Percentiles rank a stretch among this genome's conserved stretches.
phyloP scores from a whole-genome alignment of 2,329 filamentous ascomycete species.

The Trichoderma harzianum region DNA sequence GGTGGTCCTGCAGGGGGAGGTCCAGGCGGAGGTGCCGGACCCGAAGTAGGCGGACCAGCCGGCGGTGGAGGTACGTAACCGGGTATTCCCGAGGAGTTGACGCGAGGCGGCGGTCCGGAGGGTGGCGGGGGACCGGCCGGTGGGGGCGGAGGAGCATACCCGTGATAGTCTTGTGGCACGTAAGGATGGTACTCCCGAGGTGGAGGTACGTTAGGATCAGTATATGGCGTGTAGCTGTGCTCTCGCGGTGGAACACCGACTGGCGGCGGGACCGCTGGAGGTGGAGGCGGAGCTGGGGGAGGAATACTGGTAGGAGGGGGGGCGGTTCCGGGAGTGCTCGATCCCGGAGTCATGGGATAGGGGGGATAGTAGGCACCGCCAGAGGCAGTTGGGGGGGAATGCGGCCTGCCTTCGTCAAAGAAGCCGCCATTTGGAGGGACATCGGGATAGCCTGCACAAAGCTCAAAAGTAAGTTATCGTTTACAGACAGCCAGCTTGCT shows the following conservation, averaged over 20 bases:
- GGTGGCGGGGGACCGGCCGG: conserved; percentile 29
- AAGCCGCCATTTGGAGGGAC: conserved; percentile 29
- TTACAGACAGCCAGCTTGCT: background rate
- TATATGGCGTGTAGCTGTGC: conserved; percentile 25
- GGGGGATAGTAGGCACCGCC: conserved; percentile 50
- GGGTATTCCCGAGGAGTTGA: background rate
- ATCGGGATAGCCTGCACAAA: background rate
- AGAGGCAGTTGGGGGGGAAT: conserved; percentile 49
- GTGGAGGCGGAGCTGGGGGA: background rate
- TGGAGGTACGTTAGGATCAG: conserved; percentile 29
- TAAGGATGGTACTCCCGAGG: conserved; percentile 39
- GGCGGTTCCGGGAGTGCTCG: conserved; percentile 24
- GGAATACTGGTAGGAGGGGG: conserved; percentile 20
- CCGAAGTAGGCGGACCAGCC: conserved; percentile 30
- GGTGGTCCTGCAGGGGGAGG: conserved; percentile 32
- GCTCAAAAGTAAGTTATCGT: conserved; percentile 16
- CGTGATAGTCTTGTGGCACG: conserved; percentile 41
- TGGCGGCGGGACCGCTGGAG: background rate
- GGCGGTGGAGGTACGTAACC: conserved; percentile 24
- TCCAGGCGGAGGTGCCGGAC: conserved; percentile 30
- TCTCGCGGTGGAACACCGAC: conserved; percentile 22
- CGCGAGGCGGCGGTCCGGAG: conserved; percentile 11
- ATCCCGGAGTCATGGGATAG: conserved; percentile 33
- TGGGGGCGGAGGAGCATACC: conserved; percentile 41
- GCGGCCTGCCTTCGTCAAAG: conserved; percentile 35